phyloP scores from a whole-genome alignment of 2,329 filamentous ascomycete species.

The Chaetomiaceae sp. region DNA sequence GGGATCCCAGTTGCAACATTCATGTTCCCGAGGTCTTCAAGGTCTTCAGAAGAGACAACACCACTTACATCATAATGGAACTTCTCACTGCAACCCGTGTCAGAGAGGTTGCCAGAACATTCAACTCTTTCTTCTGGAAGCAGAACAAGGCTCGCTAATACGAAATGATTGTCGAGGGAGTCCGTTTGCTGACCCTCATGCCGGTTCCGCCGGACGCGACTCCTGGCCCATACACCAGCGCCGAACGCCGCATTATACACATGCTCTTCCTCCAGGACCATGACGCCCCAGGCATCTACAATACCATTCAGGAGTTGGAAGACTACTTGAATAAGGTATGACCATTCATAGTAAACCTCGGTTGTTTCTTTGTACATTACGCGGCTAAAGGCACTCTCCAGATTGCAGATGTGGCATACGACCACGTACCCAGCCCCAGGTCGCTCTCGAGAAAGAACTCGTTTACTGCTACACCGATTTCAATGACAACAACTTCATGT shows the following conservation, averaged over 20 bases:
- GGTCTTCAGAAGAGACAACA: constrained; percentile 2
- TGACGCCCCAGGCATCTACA: constrained; percentile 1
- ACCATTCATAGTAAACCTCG: neutral
- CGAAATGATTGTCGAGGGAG: constrained; percentile 6
- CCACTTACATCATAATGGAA: constrained; percentile 8
- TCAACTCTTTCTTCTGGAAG: neutral
- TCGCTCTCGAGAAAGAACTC: constrained; percentile 7
- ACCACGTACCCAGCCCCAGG: neutral
- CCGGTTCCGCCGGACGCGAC: constrained; percentile 8
- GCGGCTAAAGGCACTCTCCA: neutral
- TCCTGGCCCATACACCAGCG: neutral
- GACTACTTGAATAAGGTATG: constrained; percentile 8
- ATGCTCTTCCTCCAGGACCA: constrained; percentile 7
- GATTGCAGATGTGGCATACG: neutral
- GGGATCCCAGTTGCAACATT: constrained; percentile 6
- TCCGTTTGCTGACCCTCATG: constrained; percentile 4
- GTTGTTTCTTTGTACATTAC: neutral
- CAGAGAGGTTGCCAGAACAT: neutral
- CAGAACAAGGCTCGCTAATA: neutral
- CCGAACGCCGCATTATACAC: neutral
- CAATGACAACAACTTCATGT: constrained; percentile 13
- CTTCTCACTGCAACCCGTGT: constrained; percentile 1
- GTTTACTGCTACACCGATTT: constrained; percentile 11
- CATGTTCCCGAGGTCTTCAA: constrained; percentile 10
- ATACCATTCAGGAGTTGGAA: constrained; percentile 2